Conservation (phyloP, 169 alveolate genomes). For the Plasmodium coatneyi region DNA sequence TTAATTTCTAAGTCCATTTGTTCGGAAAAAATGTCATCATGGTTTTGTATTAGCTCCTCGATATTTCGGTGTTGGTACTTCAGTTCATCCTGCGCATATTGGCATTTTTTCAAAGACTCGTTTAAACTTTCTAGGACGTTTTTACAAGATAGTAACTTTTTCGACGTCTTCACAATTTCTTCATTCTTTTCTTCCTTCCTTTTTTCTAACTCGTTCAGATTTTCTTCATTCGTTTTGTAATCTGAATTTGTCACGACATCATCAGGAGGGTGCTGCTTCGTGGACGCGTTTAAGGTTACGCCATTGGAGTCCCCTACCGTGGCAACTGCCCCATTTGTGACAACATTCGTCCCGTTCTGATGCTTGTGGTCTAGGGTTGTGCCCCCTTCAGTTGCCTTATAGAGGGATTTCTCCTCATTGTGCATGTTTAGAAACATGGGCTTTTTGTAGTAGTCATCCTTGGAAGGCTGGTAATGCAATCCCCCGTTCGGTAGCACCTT, state of each 20-base stretch:
- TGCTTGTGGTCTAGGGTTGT: background rate
- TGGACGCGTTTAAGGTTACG: background rate
- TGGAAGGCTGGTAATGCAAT: slow-evolving; percentile 42
- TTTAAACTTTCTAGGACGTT: slow-evolving; percentile 21
- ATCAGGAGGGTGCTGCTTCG: background rate
- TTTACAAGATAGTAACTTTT: slow-evolving; percentile 28
- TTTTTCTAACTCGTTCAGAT: slow-evolving; percentile 31
- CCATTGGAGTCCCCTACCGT: background rate
- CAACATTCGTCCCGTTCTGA: background rate
- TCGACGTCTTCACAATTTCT: slow-evolving; percentile 7
- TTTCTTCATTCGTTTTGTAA: slow-evolving; percentile 27
- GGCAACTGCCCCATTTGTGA: background rate
- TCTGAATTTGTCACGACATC: background rate
- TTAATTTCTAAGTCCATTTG: slow-evolving; percentile 59
- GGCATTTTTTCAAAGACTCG: slow-evolving; percentile 52
- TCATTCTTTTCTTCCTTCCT: slow-evolving; percentile 25
- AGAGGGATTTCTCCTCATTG: background rate
- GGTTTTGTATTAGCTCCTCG: slow-evolving; percentile 35
- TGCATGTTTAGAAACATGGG: background rate
- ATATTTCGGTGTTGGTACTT: slow-evolving; percentile 34
- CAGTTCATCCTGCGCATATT: slow-evolving; percentile 49
- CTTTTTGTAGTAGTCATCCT: slow-evolving; percentile 33
- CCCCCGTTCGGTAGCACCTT: slow-evolving; percentile 38
- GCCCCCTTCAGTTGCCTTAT: background rate
- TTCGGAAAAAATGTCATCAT: slow-evolving; percentile 55